Conservation (phyloP, 2,329 filamentous ascomycete species). For the Cercospora nicotianae region DNA sequence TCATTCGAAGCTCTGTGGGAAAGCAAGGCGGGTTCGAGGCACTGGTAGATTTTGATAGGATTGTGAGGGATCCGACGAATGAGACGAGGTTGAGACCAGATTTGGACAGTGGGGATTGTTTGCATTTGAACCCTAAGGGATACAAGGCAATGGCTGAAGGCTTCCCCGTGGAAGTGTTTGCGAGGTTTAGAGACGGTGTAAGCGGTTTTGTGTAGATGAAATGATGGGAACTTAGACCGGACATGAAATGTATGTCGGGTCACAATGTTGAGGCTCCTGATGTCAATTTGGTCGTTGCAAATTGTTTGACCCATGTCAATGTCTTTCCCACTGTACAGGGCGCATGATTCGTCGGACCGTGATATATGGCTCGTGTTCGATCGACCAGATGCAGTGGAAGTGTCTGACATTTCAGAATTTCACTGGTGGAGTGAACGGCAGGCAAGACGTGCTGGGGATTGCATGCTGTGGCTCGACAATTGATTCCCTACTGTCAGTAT, state of each 20-base stretch:
- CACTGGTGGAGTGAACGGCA: background rate
- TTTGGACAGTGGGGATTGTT: conserved; percentile 63
- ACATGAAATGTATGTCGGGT: background rate
- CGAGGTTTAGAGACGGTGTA: conserved; percentile 30
- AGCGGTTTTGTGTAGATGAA: conserved; percentile 22
- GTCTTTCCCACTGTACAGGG: background rate
- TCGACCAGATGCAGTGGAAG: background rate
- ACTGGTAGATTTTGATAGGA: conserved; percentile 62
- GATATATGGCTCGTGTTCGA: background rate
- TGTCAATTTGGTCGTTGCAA: background rate
- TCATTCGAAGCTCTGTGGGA: conserved; percentile 53
- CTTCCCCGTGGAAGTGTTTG: conserved; percentile 60
- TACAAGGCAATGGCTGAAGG: conserved; percentile 61
- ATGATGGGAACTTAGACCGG: background rate
- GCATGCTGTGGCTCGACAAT: background rate
- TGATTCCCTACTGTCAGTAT: background rate
- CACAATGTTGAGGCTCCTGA: background rate
- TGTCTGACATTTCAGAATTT: background rate
- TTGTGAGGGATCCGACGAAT: conserved; percentile 54
- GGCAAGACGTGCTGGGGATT: background rate
- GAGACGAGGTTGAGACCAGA: conserved; percentile 51
- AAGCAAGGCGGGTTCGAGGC: conserved; percentile 55
- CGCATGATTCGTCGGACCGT: background rate
- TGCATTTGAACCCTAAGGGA: conserved; percentile 62
- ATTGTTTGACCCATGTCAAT: background rate